Conservation (phyloP, 2,329 filamentous ascomycete species). For the Exophiala lecanii-corni region DNA sequence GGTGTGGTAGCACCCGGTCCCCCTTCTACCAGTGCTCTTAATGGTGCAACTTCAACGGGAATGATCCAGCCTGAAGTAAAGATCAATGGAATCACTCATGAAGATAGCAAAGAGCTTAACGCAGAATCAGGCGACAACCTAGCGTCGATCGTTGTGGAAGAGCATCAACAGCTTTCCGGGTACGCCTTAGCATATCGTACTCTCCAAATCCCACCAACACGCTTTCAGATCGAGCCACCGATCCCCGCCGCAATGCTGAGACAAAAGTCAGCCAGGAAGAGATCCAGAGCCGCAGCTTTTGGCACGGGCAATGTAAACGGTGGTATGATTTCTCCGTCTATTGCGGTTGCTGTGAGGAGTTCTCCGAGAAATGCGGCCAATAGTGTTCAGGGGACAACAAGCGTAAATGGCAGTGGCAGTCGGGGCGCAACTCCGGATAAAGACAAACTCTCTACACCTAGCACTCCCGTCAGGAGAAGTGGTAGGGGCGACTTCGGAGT, state of each 20-base stretch:
- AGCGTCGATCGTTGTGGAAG: not conserved
- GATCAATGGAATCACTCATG: slow-evolving; percentile 20
- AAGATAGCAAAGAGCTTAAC: slow-evolving; percentile 2
- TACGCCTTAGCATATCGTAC: slow-evolving; percentile 25
- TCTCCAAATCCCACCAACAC: slow-evolving; percentile 22
- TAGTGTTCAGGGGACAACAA: slow-evolving; percentile 15
- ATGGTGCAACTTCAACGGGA: slow-evolving; percentile 9
- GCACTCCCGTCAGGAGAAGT: slow-evolving; percentile 22
- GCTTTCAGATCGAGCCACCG: slow-evolving; percentile 27
- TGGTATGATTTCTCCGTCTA: slow-evolving; percentile 1
- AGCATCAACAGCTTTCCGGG: slow-evolving; percentile 11
- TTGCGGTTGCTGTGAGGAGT: slow-evolving; percentile 20
- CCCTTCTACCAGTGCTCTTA: slow-evolving; percentile 20
- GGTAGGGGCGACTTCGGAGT: slow-evolving; percentile 15
- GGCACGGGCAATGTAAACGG: slow-evolving; percentile 14
- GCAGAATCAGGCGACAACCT: not conserved
- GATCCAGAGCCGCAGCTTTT: slow-evolving; percentile 16
- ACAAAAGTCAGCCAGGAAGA: slow-evolving; percentile 21
- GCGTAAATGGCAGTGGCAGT: slow-evolving; percentile 8
- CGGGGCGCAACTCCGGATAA: slow-evolving; percentile 10
- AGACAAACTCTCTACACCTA: not conserved
- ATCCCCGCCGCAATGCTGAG: slow-evolving; percentile 26
- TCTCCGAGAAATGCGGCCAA: slow-evolving; percentile 20
- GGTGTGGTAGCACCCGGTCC: slow-evolving; percentile 25
- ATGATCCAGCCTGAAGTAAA: slow-evolving; percentile 8